These are phyloP conservation scores for Syzygium aqueum DNA, from an alignment of 345 rosid genomes.

Conservation along the genomic window DNA sequence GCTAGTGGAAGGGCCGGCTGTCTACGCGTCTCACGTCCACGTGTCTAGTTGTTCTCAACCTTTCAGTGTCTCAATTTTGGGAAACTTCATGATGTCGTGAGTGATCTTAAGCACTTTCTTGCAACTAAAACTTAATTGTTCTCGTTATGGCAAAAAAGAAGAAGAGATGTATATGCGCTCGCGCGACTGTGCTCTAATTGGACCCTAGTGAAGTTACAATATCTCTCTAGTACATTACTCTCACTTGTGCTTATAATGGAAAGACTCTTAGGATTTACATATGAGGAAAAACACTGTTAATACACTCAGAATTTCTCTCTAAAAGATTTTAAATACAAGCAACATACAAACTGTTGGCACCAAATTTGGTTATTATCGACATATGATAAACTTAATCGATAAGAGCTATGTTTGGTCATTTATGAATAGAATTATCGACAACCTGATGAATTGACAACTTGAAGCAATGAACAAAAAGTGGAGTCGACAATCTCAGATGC, in stretches of 20 bases:
- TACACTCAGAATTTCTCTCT: not conserved
- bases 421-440: no score
- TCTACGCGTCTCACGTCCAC: not conserved
- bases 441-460: no score
- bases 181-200: not conserved
- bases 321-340: not conserved
- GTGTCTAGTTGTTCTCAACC: not conserved
- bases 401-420: no score
- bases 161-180: not conserved
- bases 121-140: not conserved
- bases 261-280: not conserved
- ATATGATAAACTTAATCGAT: no score
- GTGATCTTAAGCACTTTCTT: not conserved
- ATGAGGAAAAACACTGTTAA: not conserved
- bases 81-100: not conserved
- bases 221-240: not conserved
- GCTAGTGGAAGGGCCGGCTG: not conserved
- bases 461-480: no score
- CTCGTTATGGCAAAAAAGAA: not conserved
- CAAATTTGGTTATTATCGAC: no score
- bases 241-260: not conserved
- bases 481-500: no score
- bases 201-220: not conserved
- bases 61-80: not conserved
- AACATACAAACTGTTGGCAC: not conserved